Percentiles rank a stretch among this genome's conserved stretches.
phyloP scores from a whole-genome alignment of 2,329 filamentous ascomycete genomes.

The Ophiostoma piceae region DNA sequence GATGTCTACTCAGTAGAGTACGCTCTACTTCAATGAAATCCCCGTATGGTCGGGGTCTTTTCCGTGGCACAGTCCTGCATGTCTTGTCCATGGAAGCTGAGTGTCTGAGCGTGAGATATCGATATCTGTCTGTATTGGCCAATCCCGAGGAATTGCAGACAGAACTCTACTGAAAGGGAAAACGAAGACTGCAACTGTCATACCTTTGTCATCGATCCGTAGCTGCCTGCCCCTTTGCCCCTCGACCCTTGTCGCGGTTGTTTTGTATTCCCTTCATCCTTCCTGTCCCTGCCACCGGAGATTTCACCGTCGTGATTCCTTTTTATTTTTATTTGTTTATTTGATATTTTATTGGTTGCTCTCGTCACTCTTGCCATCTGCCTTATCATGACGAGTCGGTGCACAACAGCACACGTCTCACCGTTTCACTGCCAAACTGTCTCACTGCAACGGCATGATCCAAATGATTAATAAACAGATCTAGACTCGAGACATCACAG shows the following conservation, averaged over 20 bases:
- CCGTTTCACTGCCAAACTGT: not conserved
- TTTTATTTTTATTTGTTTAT: not conserved
- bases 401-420: not conserved
- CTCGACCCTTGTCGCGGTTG: not conserved
- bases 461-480: not conserved
- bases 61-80: not conserved
- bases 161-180: not conserved
- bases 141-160: not conserved
- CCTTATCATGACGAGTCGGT: not conserved
- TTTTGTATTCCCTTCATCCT: not conserved
- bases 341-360: not conserved
- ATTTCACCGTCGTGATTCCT: not conserved
- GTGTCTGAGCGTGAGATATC: conserved; percentile 1
- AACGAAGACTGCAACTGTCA: not conserved
- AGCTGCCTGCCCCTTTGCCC: not conserved
- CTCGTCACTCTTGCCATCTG: no score
- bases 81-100: conserved; percentile 1
- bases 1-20: not conserved
- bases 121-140: not conserved
- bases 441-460: not conserved
- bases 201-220: not conserved
- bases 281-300: not conserved
- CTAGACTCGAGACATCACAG: not conserved
- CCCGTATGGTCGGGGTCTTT: not conserved
- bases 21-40: not conserved